Evolutionary conservation across 139 green algal genomes (phyloP).

Genomic region (Desmodesmus armatus): DNA sequence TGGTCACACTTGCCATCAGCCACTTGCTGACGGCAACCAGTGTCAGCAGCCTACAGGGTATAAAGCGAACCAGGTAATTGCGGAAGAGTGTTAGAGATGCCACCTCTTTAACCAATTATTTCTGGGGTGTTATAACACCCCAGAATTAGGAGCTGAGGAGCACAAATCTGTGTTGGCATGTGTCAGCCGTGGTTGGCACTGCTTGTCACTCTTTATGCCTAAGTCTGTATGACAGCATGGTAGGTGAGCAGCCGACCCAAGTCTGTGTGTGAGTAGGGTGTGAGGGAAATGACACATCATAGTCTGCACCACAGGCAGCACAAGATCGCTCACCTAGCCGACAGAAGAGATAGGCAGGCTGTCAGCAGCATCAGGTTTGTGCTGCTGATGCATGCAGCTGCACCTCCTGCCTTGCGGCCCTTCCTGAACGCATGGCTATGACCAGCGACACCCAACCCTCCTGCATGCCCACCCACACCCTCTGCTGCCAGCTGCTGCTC

Average conservation of each 20-base stretch:
- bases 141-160: too few relatives aligned
- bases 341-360: conserved; percentile 1
- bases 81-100: too few relatives aligned
- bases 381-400: conserved; percentile 24
- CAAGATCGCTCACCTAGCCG: not conserved
- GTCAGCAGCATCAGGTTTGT: too few relatives aligned
- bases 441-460: too few relatives aligned
- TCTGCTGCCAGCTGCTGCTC: not conserved
- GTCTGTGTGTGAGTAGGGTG: not conserved
- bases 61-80: too few relatives aligned
- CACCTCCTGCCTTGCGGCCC: conserved; percentile 5
- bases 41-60: conserved; percentile 29
- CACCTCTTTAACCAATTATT: too few relatives aligned
- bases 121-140: too few relatives aligned
- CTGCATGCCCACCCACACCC: not conserved
- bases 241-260: not conserved
- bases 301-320: not conserved
- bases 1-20: conserved; percentile 1
- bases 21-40: conserved; percentile 6
- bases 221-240: too few relatives aligned
- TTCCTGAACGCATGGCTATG: too few relatives aligned
- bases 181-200: not conserved
- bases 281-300: not conserved
- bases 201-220: not conserved
- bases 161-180: not conserved